phyloP scores from a whole-genome alignment of 768 basidiomycete genomes.

The Leccinum ochraceum region DNA sequence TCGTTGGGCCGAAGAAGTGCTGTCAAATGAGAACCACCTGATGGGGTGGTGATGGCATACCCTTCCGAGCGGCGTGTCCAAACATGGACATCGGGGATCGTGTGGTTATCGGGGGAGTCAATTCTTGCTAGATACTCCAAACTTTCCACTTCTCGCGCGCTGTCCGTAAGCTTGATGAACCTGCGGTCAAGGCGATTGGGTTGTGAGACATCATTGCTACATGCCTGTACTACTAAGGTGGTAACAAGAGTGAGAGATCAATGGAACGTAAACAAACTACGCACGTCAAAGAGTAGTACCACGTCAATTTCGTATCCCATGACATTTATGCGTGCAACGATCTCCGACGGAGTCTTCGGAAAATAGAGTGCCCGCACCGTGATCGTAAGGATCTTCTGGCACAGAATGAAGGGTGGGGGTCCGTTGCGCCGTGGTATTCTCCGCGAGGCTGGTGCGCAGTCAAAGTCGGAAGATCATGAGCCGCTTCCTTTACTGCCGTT shows the following conservation, averaged over 20 bases:
- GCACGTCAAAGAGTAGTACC: not conserved
- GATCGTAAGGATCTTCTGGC: not conserved
- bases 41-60: not conserved
- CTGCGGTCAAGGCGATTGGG: not conserved
- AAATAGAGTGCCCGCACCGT: not conserved
- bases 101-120: not conserved
- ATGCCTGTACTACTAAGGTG: not conserved
- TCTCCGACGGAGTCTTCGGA: not conserved
- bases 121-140: not conserved
- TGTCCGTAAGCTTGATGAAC: not conserved
- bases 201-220: not conserved
- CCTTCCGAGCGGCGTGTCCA: not conserved
- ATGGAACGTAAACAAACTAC: not conserved
- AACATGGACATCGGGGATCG: not conserved
- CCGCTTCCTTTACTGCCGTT: no score
- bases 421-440: not conserved
- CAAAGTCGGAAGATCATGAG: not conserved
- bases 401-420: not conserved
- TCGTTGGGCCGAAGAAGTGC: not conserved
- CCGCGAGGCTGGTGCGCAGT: no score
- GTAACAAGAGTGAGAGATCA: not conserved
- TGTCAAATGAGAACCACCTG: not conserved
- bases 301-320: not conserved
- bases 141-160: not conserved
- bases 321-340: not conserved